Percentiles rank a stretch among this genome's conserved stretches.
Conservation (phyloP, 371 early-diverging fungal genomes). For the Rhizopus delemar region DNA sequence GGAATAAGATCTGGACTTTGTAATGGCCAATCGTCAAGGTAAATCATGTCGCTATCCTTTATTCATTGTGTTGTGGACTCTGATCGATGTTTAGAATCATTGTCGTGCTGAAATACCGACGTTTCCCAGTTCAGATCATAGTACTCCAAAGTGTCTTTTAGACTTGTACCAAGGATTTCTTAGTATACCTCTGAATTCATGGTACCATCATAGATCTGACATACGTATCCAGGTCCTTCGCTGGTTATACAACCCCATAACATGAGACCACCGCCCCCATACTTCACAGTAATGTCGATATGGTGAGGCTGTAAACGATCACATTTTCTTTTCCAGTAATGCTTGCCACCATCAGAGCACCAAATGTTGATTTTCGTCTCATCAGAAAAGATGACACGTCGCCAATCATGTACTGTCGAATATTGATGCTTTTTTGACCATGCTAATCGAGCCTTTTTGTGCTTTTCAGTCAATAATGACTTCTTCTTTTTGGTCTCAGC, state of each 20-base stretch:
- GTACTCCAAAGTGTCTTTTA: neutral
- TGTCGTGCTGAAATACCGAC: too few relatives aligned
- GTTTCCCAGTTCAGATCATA: neutral
- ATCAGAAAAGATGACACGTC: conserved; percentile 26
- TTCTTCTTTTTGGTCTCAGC: too few relatives aligned
- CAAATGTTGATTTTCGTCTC: conserved; percentile 31
- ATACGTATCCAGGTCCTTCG: neutral
- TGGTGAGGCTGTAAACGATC: neutral
- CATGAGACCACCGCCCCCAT: neutral
- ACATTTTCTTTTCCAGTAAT: neutral
- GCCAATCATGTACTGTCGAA: conserved; percentile 31
- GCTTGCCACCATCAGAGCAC: conserved; percentile 7
- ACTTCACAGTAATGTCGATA: conserved; percentile 1
- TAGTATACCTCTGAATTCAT: neutral
- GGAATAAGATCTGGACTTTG: too few relatives aligned
- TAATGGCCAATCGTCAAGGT: too few relatives aligned
- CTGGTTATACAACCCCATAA: conserved; percentile 3
- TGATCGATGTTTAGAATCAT: too few relatives aligned
- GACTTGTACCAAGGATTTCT: neutral
- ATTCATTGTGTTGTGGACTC: too few relatives aligned
- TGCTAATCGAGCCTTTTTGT: conserved; percentile 9
- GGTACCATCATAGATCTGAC: conserved; percentile 4
- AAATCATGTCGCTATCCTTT: too few relatives aligned
- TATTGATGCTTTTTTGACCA: conserved; percentile 13
- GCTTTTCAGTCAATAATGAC: neutral